Evolutionary conservation across 2,329 filamentous ascomycete genomes (phyloP), one percentile per base, ranked within the genome.

Genomic region (Aspergillus hortae): DNA sequence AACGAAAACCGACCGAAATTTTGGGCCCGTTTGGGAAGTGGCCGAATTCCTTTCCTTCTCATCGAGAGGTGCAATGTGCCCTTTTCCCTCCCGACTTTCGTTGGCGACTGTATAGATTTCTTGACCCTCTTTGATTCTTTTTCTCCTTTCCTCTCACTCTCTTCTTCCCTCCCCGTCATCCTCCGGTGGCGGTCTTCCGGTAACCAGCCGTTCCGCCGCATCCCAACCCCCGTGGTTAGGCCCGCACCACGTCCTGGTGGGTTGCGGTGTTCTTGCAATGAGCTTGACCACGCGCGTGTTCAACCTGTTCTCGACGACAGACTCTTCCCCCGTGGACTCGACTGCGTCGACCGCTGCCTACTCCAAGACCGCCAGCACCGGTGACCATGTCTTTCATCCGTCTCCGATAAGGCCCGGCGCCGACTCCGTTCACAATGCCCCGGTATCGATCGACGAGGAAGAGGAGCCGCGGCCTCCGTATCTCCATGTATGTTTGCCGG

Each of bases 391-490:
- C 35, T 48, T 57, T 46, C 51, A 49, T 47, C 33, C 51, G 21
- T 36, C 48, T 42, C 53, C 55, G 49, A 55, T 58, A 54, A 58
- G 43, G 50, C 44, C 53, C 38, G 52, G 46, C 40, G 47, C 45
- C 30, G 46, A 54, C 53, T 43, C 54, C 51, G 58, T 59, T 52
- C 60, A 66, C 57, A 69, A 72, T 67, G 77, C 6, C 19, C 40
- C 35, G 27, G 35, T 72, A 65, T 69, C 63, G 51, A 56, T 70
- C 58, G 67, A 74, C 65, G 74, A 74, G 57, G 80, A 82, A 56
- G 68, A 78, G 56, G 80, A 83, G 68, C 75, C 73, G 60, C 80
- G 84, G 58, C 82, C 84, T 58, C 83, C 83, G 51, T 85, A 84
- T 67, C 65, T 84, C 61, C 81, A 87, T 74, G 84, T 87, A 72